Conservation (phyloP, 208 protist genomes). For the Wallacemonas sp. region DNA sequence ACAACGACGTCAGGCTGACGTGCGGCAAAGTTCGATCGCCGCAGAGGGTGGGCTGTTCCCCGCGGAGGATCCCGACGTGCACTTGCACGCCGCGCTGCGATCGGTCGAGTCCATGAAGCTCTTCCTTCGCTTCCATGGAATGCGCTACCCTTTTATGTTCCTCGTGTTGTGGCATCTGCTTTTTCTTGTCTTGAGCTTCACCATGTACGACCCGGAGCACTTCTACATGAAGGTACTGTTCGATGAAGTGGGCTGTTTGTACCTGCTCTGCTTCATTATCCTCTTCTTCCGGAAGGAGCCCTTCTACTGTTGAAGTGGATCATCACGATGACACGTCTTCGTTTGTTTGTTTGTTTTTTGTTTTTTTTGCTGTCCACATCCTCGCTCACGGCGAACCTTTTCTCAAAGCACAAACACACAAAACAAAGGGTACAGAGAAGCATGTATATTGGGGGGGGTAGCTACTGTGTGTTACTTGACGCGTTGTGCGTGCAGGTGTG, state of each 20-base stretch:
- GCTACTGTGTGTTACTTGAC: too few relatives aligned
- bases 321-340: neutral
- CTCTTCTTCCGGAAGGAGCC: slow-evolving; percentile 43
- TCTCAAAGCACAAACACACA: too few relatives aligned
- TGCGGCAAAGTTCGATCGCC: too few relatives aligned
- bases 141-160: slow-evolving; percentile 46
- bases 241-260: slow-evolving; percentile 39
- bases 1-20: neutral
- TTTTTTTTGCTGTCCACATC: neutral
- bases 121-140: slow-evolving; percentile 49
- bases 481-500: too few relatives aligned
- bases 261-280: slow-evolving; percentile 48
- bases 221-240: slow-evolving; percentile 56
- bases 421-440: too few relatives aligned
- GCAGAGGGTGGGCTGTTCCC: slow-evolving; percentile 1
- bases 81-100: neutral
- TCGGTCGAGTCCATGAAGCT: slow-evolving; percentile 22
- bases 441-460: too few relatives aligned
- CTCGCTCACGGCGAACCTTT: neutral
- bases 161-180: slow-evolving; percentile 39
- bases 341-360: slow-evolving; percentile 9
- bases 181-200: slow-evolving; percentile 28
- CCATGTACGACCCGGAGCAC: slow-evolving; percentile 47
- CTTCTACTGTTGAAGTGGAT: slow-evolving; percentile 10
- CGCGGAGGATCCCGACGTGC: neutral